Conservation (phyloP, 129 eudicot genomes). For the Flaveria linearis region DNA sequence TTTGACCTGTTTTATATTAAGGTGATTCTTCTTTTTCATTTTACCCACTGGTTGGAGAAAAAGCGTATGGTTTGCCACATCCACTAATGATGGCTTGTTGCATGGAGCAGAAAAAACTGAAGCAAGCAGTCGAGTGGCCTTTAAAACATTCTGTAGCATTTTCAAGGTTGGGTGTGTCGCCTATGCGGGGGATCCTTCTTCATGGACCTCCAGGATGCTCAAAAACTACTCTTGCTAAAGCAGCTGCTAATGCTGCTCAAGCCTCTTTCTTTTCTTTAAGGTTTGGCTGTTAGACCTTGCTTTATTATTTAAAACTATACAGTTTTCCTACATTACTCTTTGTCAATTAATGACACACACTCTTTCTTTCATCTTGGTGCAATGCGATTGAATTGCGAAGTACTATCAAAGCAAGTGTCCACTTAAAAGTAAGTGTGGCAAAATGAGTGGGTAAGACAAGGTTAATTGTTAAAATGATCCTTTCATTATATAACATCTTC, state of each 20-base stretch:
- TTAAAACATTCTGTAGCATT: slow-evolving; percentile 73
- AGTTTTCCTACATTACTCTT: neutral
- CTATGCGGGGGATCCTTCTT: slow-evolving; percentile 93
- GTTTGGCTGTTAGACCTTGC: slow-evolving; percentile 46
- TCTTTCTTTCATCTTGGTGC: slow-evolving; percentile 8
- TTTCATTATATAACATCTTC: too few relatives aligned
- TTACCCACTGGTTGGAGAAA: too few relatives aligned
- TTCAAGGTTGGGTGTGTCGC: slow-evolving; percentile 71
- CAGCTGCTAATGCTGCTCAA: slow-evolving; percentile 96
- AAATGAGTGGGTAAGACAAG: neutral
- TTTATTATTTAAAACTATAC: neutral
- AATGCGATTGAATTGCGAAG: neutral
- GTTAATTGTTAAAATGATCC: neutral
- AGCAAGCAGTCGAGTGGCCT: slow-evolving; percentile 99
- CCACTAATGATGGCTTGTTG: slow-evolving; percentile 15
- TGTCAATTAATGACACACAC: neutral
- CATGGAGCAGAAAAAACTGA: slow-evolving; percentile 80
- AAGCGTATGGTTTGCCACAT: neutral
- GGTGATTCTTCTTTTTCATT: neutral
- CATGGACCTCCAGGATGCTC: slow-evolving; percentile 99
- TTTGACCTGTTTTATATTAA: neutral
- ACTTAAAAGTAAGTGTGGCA: too few relatives aligned
- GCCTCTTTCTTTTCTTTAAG: slow-evolving; percentile 93
- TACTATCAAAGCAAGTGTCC: too few relatives aligned
- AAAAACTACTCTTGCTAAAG: slow-evolving; percentile 95